Evolutionary conservation across 73 alveolate species (phyloP).

Genomic region (Symbiodinium pilosum): DNA sequence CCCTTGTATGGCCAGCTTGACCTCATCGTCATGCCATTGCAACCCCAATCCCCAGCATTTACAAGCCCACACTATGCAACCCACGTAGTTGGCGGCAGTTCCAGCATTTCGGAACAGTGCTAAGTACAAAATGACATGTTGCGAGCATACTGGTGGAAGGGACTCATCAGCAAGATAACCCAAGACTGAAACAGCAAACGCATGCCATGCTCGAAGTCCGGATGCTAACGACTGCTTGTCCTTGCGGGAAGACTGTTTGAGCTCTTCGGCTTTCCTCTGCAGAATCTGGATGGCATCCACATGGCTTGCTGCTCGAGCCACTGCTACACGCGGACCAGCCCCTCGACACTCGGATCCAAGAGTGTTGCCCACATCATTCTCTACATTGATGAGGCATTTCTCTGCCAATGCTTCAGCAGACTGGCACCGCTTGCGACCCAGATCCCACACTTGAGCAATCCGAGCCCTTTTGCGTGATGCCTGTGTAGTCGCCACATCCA

Average conservation of each 20-base stretch:
- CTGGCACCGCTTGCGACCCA: too few relatives aligned
- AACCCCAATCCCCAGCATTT: neutral
- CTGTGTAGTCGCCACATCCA: neutral
- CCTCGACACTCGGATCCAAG: neutral
- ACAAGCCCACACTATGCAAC: constrained; percentile 33
- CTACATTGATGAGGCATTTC: neutral
- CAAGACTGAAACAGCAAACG: neutral
- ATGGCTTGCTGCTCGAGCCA: neutral
- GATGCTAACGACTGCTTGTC: neutral
- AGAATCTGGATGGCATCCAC: neutral
- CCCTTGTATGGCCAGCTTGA: constrained; percentile 16
- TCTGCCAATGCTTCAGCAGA: too few relatives aligned
- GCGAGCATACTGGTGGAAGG: neutral
- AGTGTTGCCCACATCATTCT: neutral
- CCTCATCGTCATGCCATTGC: constrained; percentile 15
- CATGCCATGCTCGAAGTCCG: constrained; percentile 1
- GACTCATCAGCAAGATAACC: neutral
- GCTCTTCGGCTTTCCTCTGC: neutral
- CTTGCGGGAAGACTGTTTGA: neutral
- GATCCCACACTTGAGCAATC: neutral
- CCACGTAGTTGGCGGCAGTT: constrained; percentile 33
- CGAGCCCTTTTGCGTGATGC: neutral
- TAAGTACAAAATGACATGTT: neutral
- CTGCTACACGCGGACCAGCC: neutral
- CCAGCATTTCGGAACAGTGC: neutral